phyloP scores from a whole-genome alignment of 2,329 filamentous ascomycete genomes.

The Ceratocystis diversiconidia region DNA sequence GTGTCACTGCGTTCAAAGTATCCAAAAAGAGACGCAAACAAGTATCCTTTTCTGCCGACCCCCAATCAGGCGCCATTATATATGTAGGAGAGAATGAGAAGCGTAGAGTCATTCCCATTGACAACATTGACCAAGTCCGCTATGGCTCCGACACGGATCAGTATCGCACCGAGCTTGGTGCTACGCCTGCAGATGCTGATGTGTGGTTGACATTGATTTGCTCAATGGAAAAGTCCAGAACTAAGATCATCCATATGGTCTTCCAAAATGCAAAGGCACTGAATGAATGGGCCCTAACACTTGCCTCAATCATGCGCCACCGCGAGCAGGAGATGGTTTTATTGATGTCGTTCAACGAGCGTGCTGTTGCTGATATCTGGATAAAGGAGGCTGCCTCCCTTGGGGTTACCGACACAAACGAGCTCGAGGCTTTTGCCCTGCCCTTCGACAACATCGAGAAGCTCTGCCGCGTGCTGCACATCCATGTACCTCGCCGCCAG shows the following conservation, averaged over 20 bases:
- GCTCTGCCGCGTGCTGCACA: slow-evolving; percentile 79
- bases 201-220: slow-evolving; percentile 89
- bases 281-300: slow-evolving; percentile 65
- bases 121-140: slow-evolving; percentile 86
- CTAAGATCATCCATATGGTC: slow-evolving; percentile 78
- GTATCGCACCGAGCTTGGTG: slow-evolving; percentile 70
- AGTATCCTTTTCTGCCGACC: slow-evolving; percentile 59
- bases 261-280: slow-evolving; percentile 60
- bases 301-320: slow-evolving; percentile 73
- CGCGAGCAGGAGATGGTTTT: slow-evolving; percentile 84
- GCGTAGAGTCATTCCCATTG: slow-evolving; percentile 78
- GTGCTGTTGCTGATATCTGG: slow-evolving; percentile 75
- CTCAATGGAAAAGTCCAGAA: slow-evolving; percentile 52
- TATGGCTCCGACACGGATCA: slow-evolving; percentile 72
- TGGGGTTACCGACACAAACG: slow-evolving; percentile 36
- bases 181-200: slow-evolving; percentile 51
- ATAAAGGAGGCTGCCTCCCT: slow-evolving; percentile 64
- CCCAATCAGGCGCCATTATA: slow-evolving; percentile 63
- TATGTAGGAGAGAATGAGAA: slow-evolving; percentile 42
- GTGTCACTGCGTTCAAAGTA: slow-evolving; percentile 66
- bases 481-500: slow-evolving; percentile 68
- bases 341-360: slow-evolving; percentile 70
- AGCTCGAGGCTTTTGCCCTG: slow-evolving; percentile 41
- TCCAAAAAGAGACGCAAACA: slow-evolving; percentile 69
- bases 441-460: slow-evolving; percentile 66